Evolutionary conservation across 176 grass and related monocot genomes (phyloP).

Genomic region (Aegilops umbellulata): DNA sequence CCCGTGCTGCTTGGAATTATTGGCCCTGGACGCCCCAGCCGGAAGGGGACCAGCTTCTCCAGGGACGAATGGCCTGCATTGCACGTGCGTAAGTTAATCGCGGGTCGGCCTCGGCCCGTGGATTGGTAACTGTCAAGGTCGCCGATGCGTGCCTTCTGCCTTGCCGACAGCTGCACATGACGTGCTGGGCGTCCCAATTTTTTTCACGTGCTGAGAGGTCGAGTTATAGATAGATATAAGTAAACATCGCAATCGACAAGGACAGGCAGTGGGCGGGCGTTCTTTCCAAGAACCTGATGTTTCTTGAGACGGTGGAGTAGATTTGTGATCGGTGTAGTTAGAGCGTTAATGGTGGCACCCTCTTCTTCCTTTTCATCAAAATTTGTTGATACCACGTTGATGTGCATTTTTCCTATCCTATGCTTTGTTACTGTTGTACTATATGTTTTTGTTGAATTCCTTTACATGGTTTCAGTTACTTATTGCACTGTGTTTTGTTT

Average conservation of each 20-base stretch:
- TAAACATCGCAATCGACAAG: background rate
- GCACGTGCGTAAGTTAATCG: slow-evolving; percentile 8
- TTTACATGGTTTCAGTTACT: no score
- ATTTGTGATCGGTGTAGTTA: background rate
- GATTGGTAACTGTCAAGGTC: no score
- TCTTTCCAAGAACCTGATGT: background rate
- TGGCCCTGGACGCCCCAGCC: background rate
- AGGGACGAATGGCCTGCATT: background rate
- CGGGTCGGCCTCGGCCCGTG: background rate
- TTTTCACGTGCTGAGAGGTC: background rate
- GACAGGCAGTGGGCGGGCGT: background rate
- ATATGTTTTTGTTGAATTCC: no score
- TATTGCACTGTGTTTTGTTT: no score
- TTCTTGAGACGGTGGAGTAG: background rate
- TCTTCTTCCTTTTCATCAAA: background rate
- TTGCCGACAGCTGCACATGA: background rate
- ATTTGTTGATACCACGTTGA: background rate
- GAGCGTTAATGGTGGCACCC: background rate
- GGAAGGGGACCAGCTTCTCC: background rate
- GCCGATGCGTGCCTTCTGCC: background rate
- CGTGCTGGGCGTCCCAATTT: background rate
- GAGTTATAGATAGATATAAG: background rate
- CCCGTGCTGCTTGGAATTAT: background rate
- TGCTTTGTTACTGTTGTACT: no score
- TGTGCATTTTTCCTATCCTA: background rate